Conservation (phyloP, 371 early-diverging fungal genomes). For the Amoeboaphelidium occidentale region DNA sequence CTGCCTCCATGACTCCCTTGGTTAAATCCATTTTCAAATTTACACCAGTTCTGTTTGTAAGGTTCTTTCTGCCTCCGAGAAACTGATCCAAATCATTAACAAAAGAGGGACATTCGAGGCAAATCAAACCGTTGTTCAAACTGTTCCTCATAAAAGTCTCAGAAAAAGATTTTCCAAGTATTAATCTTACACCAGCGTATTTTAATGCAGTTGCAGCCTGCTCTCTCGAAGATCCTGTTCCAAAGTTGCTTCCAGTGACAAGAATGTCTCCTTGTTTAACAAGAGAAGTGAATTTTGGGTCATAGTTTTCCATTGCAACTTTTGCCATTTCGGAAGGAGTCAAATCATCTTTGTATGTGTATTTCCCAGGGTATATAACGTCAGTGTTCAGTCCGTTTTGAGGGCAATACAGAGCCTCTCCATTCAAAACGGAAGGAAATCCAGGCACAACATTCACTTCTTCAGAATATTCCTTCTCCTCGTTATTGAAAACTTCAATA, state of each 20-base stretch:
- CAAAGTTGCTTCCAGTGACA: slow-evolving; percentile 81
- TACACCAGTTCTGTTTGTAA: neutral
- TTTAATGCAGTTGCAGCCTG: slow-evolving; percentile 84
- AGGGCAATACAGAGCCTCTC: slow-evolving; percentile 58
- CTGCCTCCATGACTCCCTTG: neutral
- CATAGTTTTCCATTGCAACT: slow-evolving; percentile 93
- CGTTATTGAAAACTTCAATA: no score
- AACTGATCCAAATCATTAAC: slow-evolving; percentile 32
- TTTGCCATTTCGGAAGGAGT: slow-evolving; percentile 57
- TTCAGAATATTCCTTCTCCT: no score
- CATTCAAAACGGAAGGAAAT: slow-evolving; percentile 40
- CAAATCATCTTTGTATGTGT: slow-evolving; percentile 83
- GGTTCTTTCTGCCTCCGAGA: slow-evolving; percentile 5
- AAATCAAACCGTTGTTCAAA: slow-evolving; percentile 75
- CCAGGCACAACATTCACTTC: no score
- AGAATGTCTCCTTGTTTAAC: slow-evolving; percentile 44
- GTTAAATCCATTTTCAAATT: neutral
- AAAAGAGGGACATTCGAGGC: slow-evolving; percentile 60
- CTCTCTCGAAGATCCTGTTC: slow-evolving; percentile 83
- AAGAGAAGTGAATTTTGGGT: slow-evolving; percentile 43
- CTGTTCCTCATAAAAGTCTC: slow-evolving; percentile 92
- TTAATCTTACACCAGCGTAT: slow-evolving; percentile 51
- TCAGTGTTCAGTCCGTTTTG: slow-evolving; percentile 88
- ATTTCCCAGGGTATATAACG: slow-evolving; percentile 85
- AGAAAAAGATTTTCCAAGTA: slow-evolving; percentile 67